Conservation (phyloP, 345 rosid genomes). For the Microcos paniculata region DNA sequence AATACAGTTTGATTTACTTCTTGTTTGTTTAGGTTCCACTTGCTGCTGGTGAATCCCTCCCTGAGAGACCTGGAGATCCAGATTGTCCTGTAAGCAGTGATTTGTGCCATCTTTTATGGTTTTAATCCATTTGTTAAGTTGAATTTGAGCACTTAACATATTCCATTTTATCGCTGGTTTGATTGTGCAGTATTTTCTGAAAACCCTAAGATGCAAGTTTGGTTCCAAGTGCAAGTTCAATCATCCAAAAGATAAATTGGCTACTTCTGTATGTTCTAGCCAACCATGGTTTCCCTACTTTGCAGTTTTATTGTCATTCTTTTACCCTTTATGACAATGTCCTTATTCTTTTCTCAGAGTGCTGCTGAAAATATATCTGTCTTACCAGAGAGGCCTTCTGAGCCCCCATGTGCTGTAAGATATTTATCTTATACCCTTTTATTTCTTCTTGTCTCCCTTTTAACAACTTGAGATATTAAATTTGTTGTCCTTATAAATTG, state of each 20-base stretch:
- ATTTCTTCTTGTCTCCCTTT: neutral
- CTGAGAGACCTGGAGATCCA: slow-evolving; percentile 85
- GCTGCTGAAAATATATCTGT: slow-evolving; percentile 41
- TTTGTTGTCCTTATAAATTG: slow-evolving; percentile 24
- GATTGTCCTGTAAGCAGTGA: slow-evolving; percentile 86
- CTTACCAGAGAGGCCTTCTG: slow-evolving; percentile 85
- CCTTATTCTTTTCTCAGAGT: slow-evolving; percentile 46
- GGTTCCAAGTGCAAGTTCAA: slow-evolving; percentile 89
- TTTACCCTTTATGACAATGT: slow-evolving; percentile 11
- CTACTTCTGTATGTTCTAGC: slow-evolving; percentile 44
- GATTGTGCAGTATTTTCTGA: slow-evolving; percentile 70
- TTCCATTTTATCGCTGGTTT: slow-evolving; percentile 14
- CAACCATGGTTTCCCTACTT: slow-evolving; percentile 17
- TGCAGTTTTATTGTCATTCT: neutral
- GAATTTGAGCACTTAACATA: slow-evolving; percentile 17
- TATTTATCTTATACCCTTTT: slow-evolving; percentile 13
- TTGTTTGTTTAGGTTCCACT: slow-evolving; percentile 59
- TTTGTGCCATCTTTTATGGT: neutral
- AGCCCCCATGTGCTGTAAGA: slow-evolving; percentile 83
- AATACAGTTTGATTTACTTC: slow-evolving; percentile 9
- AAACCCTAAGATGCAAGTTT: slow-evolving; percentile 94
- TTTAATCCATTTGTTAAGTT: slow-evolving; percentile 11
- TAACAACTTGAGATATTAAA: slow-evolving; percentile 7
- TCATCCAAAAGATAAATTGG: slow-evolving; percentile 65
- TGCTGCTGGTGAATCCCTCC: slow-evolving; percentile 54